Base-by-base conservation (phyloP, 441 rosid species). In the Populus tomentosa region DNA sequence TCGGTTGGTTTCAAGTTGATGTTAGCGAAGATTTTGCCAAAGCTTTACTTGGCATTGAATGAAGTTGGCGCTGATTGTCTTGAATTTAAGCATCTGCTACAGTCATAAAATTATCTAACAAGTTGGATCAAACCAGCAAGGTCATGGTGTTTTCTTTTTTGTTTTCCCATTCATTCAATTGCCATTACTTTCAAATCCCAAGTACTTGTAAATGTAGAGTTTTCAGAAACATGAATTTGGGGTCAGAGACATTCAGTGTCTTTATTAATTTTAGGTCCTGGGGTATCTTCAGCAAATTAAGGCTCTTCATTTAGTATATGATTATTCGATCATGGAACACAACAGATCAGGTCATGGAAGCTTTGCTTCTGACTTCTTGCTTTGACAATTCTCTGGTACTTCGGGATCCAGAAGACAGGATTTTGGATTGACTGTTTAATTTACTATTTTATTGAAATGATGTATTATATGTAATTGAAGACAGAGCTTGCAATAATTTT, bases 1-100 rank as follows among this genome's bases (percentile, higher is more conserved):
- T 97, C 98, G 0, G 93, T 90, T 75, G 98, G 99, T 40, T 94
- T 97, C 90, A 94, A 94, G 87, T 83, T 97, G 81, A 97, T 97
- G 98, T 77, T 93, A 84, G 91, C 88, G 63, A 96, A 96, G 92
- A 92, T 93, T 30, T 78, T 77, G 6, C 98, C 97, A 6, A 96
- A 90, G 86, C 95, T 96, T 71, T 84, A 87, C 78, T 61, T 69
- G 16, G 86, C 96, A 6, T 77, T 96, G 76, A 86, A 79, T 56
- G 95, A 89, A 78, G 79, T 89, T 66, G 98, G 98, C 77, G 96
- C 94, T 65, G 90, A 91, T 78, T 88, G 96, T 75, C 74, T 78
- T 67, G 94, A 94, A 80, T 92, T 88, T 75, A 82, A 88, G 84
- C 94, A 94, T 88, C 84, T 90, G 75, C 88, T 87, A 73, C 84